These are phyloP conservation scores for Chenopodium berlandieri DNA, from an alignment of 148 eudicot genomes.

Conservation along the genomic window DNA sequence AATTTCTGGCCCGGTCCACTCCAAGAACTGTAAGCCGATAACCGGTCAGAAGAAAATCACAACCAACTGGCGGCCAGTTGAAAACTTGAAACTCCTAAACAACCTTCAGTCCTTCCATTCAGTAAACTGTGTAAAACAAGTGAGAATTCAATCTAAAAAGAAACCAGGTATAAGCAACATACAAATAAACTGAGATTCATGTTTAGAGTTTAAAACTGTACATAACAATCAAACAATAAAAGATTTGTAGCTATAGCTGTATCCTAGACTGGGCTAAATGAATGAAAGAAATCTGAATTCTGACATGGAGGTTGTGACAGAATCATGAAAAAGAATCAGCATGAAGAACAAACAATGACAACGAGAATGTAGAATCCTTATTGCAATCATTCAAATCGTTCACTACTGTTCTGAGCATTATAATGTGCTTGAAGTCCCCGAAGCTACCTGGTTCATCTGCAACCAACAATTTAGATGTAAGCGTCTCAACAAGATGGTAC, in stretches of 20 bases:
- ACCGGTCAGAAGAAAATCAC: neutral
- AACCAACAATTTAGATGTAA: neutral
- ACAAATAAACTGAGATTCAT: neutral
- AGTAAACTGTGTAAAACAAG: neutral
- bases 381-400: neutral
- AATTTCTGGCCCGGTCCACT: neutral
- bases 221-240: neutral
- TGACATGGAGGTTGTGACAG: neutral
- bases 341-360: neutral
- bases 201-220: neutral
- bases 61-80: neutral
- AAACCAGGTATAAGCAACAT: neutral
- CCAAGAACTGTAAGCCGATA: neutral
- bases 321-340: neutral
- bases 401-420: neutral
- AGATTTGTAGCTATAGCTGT: neutral
- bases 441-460: slow-evolving; percentile 12
- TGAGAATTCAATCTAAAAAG: neutral
- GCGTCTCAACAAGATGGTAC: neutral
- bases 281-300: slow-evolving; percentile 5
- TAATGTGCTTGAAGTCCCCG: neutral
- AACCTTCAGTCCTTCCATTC: neutral
- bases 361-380: neutral
- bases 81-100: neutral
- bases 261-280: neutral